Conservation (phyloP, 164 flowering plant species). For the Kingdonia uniflora region DNA sequence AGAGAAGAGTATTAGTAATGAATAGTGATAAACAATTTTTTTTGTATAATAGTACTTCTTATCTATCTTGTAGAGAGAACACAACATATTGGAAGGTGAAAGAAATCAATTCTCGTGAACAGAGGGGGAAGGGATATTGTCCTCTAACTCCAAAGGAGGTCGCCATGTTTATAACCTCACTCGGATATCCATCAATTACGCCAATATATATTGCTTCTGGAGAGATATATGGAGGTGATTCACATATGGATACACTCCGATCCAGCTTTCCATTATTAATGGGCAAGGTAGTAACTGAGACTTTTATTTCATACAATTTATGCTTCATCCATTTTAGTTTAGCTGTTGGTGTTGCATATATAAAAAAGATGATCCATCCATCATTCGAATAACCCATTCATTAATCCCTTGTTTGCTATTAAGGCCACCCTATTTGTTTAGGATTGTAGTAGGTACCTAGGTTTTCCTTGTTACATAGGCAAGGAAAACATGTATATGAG, state of each 20-base stretch:
- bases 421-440: no score
- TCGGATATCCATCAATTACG: constrained; percentile 77
- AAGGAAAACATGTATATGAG: no score
- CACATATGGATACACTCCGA: constrained; percentile 52
- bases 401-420: no score
- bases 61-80: constrained; percentile 43
- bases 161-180: constrained; percentile 68
- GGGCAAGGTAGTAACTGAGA: constrained; percentile 56
- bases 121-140: constrained; percentile 80
- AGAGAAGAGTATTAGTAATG: no score
- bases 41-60: neutral
- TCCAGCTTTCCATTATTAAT: constrained; percentile 68
- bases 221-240: constrained; percentile 88
- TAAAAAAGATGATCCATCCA: neutral
- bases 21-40: no score
- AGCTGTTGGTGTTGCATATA: no score
- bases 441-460: no score
- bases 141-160: constrained; percentile 95
- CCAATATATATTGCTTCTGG: constrained; percentile 96
- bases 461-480: no score
- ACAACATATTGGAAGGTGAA: constrained; percentile 87
- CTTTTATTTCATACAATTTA: no score
- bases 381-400: no score
- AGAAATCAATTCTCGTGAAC: constrained; percentile 68
- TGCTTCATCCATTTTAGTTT: no score